Base-by-base conservation (phyloP, 495 filamentous ascomycete genomes). In the Penicillium cataractarum region DNA sequence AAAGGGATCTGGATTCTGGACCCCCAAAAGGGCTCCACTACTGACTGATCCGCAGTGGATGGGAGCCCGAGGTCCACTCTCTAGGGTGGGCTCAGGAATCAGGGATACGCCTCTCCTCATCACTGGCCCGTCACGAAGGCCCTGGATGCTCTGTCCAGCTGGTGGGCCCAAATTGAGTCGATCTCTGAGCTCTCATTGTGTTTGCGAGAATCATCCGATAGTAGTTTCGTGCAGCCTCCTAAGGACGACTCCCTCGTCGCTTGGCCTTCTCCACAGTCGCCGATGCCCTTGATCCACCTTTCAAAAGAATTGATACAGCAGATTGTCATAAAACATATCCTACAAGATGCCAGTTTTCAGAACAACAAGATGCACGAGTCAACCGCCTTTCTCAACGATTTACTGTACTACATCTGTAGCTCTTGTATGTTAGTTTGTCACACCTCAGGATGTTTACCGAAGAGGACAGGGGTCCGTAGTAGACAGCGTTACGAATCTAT, bases 11-110 rank as follows among this genome's bases (percentile, higher is more conserved):
- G n/a, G n/a, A n/a, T n/a, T 27, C 37, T 40, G 31, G 32, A 27
- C 10, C 52, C 53, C 13, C 35, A 15, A 17, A 8, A 6, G 10
- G 53, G 33, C 31, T 55, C 46, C 46, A 50, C 46, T 50, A 21
- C 21, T n/a, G 46, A 50, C 46, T 49, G 22, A 55, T 55, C 33
- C 33, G 21, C 52, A 27, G 22, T 49, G 46, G 52, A 55, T 33
- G 37, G 35, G 52, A 54, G 37, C 27, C 27, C 51, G 31, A 39
- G 53, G 53, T 40, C 53, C 53, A 55, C 53, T 21, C n/a, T 31
- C 29, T 21, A 19, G 33, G 5, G 53, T 12, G 35, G 53, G 32
- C 13, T 55, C 9, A 13, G 12, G 22, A 29, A 15, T 29, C 15
- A 26, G 24, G 46, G 46, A 50, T 50, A 46, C 46, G 24, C 26